phyloP scores from a whole-genome alignment of 345 rosid genomes.

The Eucalyptus guilfoylei region DNA sequence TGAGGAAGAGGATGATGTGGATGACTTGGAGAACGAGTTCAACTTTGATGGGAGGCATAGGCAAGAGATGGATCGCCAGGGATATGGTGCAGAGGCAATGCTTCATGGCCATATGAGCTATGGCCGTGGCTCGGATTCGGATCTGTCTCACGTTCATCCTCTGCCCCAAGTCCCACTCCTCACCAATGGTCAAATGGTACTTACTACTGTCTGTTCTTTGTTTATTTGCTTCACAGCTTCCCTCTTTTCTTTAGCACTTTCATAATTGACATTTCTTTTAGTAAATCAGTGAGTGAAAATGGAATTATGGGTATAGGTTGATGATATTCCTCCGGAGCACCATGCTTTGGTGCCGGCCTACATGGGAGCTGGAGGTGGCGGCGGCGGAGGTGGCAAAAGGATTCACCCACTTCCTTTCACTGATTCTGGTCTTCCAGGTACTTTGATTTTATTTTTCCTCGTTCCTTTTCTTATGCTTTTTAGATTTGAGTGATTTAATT shows the following conservation, averaged over 20 bases:
- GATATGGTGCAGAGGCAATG: neutral
- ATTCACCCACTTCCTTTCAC: constrained; percentile 14
- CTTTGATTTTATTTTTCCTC: neutral
- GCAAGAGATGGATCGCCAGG: constrained; percentile 3
- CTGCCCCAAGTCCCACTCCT: constrained; percentile 17
- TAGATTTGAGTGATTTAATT: neutral
- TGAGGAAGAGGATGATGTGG: constrained; percentile 77
- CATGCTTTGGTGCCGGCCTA: constrained; percentile 37
- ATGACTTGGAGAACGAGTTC: constrained; percentile 79
- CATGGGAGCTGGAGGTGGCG: constrained; percentile 4
- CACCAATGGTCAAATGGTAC: constrained; percentile 28
- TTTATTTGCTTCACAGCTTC: neutral
- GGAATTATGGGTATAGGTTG: constrained; percentile 4
- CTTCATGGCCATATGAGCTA: constrained; percentile 9
- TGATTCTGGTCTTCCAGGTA: constrained; percentile 13
- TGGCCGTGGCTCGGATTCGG: constrained; percentile 6
- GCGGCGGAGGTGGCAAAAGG: constrained; percentile 10
- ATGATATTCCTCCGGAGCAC: constrained; percentile 26
- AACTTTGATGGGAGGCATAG: constrained; percentile 12
- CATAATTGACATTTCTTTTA: neutral
- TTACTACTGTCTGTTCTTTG: neutral
- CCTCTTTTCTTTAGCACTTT: neutral
- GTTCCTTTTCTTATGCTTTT: neutral
- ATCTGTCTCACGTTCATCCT: constrained; percentile 5
- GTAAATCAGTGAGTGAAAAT: neutral